Evolutionary conservation across 1,139 yeast species (phyloP).

Genomic region (Candida neerlandica): DNA sequence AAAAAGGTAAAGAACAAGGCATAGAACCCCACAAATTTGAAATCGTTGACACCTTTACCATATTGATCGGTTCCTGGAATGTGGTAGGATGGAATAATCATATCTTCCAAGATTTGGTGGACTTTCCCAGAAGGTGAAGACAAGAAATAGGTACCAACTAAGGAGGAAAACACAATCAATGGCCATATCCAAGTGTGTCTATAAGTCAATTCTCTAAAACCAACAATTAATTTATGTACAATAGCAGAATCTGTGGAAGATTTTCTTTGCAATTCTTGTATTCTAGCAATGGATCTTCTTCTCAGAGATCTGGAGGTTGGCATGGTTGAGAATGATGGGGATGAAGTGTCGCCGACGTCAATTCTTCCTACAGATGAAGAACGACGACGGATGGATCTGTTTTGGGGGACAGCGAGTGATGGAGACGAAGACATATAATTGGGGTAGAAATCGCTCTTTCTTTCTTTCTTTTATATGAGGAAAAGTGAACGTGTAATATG

Average conservation of each 20-base stretch:
- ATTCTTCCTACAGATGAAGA: constrained; percentile 62
- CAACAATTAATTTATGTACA: constrained; percentile 51
- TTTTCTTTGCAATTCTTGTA: constrained; percentile 29
- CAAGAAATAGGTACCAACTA: constrained; percentile 44
- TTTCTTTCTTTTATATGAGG: neutral
- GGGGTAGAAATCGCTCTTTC: neutral
- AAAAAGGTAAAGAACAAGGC: constrained; percentile 87
- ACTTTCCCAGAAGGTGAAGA: constrained; percentile 55
- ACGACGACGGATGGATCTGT: constrained; percentile 33
- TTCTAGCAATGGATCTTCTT: constrained; percentile 36
- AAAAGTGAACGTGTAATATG: too few relatives aligned
- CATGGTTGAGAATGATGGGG: constrained; percentile 54
- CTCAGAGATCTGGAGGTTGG: constrained; percentile 38
- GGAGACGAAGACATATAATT: constrained; percentile 2
- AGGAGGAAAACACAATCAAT: constrained; percentile 43
- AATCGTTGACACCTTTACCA: constrained; percentile 86
- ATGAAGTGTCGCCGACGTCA: constrained; percentile 55
- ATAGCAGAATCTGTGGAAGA: constrained; percentile 44
- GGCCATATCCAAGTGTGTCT: constrained; percentile 85
- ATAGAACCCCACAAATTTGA: constrained; percentile 75
- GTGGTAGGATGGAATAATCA: constrained; percentile 70
- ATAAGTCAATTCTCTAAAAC: constrained; percentile 61
- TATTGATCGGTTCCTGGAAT: constrained; percentile 61
- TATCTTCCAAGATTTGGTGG: constrained; percentile 61
- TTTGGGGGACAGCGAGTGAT: constrained; percentile 4